Evolutionary conservation across 2,329 filamentous ascomycete species (phyloP).

Genomic region (Diplodia intermedia): DNA sequence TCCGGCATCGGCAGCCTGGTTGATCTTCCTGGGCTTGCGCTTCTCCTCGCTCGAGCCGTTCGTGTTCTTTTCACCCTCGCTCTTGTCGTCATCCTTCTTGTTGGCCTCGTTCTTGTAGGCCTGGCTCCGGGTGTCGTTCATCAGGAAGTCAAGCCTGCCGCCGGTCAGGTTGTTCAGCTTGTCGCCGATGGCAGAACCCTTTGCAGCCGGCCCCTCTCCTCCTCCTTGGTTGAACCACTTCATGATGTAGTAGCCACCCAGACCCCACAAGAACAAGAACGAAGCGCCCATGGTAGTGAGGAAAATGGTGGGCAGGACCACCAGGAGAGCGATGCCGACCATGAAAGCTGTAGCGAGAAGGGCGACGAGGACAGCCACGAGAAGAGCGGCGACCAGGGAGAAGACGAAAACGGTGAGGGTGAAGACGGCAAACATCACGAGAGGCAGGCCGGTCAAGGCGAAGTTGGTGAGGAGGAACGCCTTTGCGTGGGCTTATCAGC

Average conservation of each 20-base stretch:
- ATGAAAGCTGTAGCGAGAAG: slow-evolving; percentile 71
- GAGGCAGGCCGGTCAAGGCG: slow-evolving; percentile 69
- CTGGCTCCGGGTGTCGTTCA: slow-evolving; percentile 38
- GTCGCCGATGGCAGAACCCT: slow-evolving; percentile 50
- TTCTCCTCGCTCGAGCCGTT: slow-evolving; percentile 10
- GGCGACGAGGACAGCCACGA: slow-evolving; percentile 59
- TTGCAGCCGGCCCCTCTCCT: slow-evolving; percentile 37
- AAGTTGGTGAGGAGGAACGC: slow-evolving; percentile 72
- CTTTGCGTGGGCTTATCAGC: slow-evolving; percentile 50
- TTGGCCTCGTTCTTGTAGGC: slow-evolving; percentile 3
- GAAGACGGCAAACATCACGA: slow-evolving; percentile 73
- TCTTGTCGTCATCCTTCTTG: slow-evolving; percentile 20
- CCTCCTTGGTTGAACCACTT: slow-evolving; percentile 50
- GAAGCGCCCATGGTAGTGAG: slow-evolving; percentile 68
- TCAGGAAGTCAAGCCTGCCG: slow-evolving; percentile 47
- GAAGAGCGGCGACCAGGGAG: slow-evolving; percentile 65
- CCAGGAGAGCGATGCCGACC: slow-evolving; percentile 68
- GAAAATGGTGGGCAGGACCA: slow-evolving; percentile 73
- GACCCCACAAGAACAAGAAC: slow-evolving; percentile 71
- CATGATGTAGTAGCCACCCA: slow-evolving; percentile 63
- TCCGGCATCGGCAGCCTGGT: slow-evolving; percentile 35
- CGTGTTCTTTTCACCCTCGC: slow-evolving; percentile 9
- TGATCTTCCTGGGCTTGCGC: background rate
- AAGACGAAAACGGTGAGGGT: slow-evolving; percentile 67
- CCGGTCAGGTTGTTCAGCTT: slow-evolving; percentile 51